phyloP scores from a whole-genome alignment of 1,284 basidiomycete species.

The Pseudozyma sp. region DNA sequence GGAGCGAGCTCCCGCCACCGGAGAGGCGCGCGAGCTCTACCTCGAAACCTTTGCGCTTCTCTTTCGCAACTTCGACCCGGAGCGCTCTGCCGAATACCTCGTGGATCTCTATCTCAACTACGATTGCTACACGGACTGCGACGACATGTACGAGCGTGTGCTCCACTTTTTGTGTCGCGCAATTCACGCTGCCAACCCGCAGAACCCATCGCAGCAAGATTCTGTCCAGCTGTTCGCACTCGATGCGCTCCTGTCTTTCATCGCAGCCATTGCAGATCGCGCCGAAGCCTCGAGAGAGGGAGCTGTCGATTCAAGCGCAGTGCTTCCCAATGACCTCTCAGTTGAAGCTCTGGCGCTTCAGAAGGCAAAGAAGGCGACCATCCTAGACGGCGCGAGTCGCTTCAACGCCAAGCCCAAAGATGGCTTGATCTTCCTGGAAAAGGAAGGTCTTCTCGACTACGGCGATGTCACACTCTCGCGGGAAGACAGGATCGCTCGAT shows the following conservation, averaged over 20 bases:
- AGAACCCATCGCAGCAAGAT: slow-evolving; percentile 84
- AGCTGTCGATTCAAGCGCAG: slow-evolving; percentile 8
- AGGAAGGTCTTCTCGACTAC: slow-evolving; percentile 75
- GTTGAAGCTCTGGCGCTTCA: slow-evolving; percentile 75
- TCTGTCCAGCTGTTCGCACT: slow-evolving; percentile 87
- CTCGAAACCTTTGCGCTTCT: slow-evolving; percentile 88
- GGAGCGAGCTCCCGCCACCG: slow-evolving; percentile 75
- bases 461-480: slow-evolving; percentile 67
- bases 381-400: slow-evolving; percentile 83
- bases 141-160: slow-evolving; percentile 93
- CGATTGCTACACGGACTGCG: slow-evolving; percentile 95
- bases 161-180: slow-evolving; percentile 80
- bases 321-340: slow-evolving; percentile 69
- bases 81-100: slow-evolving; percentile 79
- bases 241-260: slow-evolving; percentile 86
- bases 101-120: slow-evolving; percentile 96
- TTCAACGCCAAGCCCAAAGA: slow-evolving; percentile 97
- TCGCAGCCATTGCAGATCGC: slow-evolving; percentile 87
- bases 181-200: slow-evolving; percentile 70
- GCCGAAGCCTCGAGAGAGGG: slow-evolving; percentile 74
- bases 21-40: slow-evolving; percentile 88
- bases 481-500: slow-evolving; percentile 74
- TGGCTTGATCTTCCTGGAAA: slow-evolving; percentile 79
- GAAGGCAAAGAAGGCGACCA: slow-evolving; percentile 87
- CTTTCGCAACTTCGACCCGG: slow-evolving; percentile 70